Percentiles rank a stretch among this genome's conserved stretches.
These are phyloP conservation scores for Trichoderma sp. DNA, from an alignment of 2,329 filamentous ascomycete genomes.

Conservation along the genomic window DNA sequence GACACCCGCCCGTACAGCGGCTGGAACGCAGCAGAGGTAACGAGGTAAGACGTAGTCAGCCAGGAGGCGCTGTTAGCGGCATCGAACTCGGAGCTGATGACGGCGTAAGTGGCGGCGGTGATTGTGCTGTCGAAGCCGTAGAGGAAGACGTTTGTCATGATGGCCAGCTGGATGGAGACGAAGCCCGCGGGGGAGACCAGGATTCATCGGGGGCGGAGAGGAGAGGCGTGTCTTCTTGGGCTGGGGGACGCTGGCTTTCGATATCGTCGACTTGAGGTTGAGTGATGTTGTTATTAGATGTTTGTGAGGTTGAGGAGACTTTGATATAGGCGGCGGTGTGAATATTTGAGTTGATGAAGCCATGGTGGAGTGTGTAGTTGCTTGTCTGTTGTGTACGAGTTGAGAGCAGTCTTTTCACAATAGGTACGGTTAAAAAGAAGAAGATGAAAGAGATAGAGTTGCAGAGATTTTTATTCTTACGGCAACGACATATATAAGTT, in stretches of 20 bases:
- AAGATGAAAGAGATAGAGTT: not conserved
- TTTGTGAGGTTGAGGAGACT: not conserved
- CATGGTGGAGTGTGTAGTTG: not conserved
- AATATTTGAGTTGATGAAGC: not conserved
- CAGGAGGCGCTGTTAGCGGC: slow-evolving; percentile 73
- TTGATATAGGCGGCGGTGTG: not conserved
- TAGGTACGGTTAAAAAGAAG: not conserved
- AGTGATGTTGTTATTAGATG: not conserved
- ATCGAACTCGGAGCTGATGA: slow-evolving; percentile 73
- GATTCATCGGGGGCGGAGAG: slow-evolving; percentile 27
- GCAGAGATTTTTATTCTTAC: not conserved
- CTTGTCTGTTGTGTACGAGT: not conserved
- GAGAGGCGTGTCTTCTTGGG: slow-evolving; percentile 23
- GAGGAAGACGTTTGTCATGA: slow-evolving; percentile 62
- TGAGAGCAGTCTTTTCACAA: not conserved
- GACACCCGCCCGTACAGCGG: slow-evolving; percentile 71
- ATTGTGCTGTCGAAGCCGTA: slow-evolving; percentile 71
- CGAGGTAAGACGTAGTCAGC: slow-evolving; percentile 71
- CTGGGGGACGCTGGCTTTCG: not conserved
- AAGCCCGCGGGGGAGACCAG: slow-evolving; percentile 58
- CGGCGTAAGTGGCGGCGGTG: slow-evolving; percentile 71
- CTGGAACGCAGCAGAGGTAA: slow-evolving; percentile 72
- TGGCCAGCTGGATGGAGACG: slow-evolving; percentile 59
- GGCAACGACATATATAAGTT: not conserved
- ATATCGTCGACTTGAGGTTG: not conserved